Percentiles rank a stretch among this genome's conserved stretches.
Evolutionary conservation across 1,284 basidiomycete genomes (phyloP).

Genomic region (Ganoderma meredithae): DNA sequence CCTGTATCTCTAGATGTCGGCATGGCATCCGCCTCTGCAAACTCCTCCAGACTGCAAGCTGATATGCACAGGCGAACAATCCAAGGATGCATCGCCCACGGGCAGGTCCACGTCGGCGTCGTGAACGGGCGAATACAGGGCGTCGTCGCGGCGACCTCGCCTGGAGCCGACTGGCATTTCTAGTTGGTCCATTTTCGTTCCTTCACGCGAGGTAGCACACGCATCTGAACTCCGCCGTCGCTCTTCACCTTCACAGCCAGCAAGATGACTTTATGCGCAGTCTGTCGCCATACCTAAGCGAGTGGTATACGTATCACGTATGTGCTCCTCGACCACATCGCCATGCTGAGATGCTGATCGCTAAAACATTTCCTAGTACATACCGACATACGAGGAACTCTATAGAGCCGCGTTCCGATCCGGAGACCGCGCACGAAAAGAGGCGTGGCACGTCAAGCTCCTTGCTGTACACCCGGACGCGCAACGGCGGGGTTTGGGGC

Average conservation of each 20-base stretch:
- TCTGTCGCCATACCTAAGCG: constrained; percentile 28
- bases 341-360: constrained; percentile 10
- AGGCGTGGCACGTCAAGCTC: constrained; percentile 37
- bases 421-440: constrained; percentile 29
- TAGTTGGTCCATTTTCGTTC: constrained; percentile 32
- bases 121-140: constrained; percentile 32
- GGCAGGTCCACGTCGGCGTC: constrained; percentile 35
- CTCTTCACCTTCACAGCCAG: constrained; percentile 18
- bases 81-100: constrained; percentile 30
- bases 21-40: constrained; percentile 35
- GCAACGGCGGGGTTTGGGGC: constrained; percentile 34
- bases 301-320: constrained; percentile 38
- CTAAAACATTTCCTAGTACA: constrained; percentile 29
- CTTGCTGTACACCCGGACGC: constrained; percentile 35
- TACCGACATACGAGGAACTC: constrained; percentile 38
- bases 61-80: constrained; percentile 34
- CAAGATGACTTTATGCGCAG: constrained; percentile 26
- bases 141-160: constrained; percentile 33
- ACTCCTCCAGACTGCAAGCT: constrained; percentile 26
- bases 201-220: background rate
- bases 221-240: background rate
- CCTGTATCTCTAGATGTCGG: constrained; percentile 30
- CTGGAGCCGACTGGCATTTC: constrained; percentile 37
- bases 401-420: constrained; percentile 33
- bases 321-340: constrained; percentile 11